Conservation (phyloP, 768 basidiomycete genomes). For the Tulasnella sp. region DNA sequence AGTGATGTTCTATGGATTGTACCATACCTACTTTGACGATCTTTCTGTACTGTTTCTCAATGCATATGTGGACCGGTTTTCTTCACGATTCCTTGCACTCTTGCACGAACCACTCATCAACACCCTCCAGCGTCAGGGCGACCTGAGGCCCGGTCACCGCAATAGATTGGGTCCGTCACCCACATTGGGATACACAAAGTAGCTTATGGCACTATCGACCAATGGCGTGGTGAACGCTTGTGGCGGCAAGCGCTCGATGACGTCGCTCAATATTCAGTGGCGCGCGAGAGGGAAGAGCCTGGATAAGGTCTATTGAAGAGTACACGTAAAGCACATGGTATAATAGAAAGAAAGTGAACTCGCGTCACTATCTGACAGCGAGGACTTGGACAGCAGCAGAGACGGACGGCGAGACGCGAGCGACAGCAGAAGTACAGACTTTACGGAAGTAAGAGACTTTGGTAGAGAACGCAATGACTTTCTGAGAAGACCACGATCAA, state of each 20-base stretch:
- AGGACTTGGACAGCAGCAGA: slow-evolving; percentile 19
- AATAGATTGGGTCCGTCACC: no score
- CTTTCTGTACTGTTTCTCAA: no score
- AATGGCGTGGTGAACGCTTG: no score
- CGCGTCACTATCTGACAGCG: slow-evolving; percentile 12
- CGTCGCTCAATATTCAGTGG: background rate
- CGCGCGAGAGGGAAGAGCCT: background rate
- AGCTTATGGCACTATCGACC: no score
- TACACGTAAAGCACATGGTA: slow-evolving; percentile 18
- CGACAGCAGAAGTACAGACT: slow-evolving; percentile 17
- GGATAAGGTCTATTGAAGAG: slow-evolving; percentile 14
- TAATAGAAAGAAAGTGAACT: slow-evolving; percentile 6
- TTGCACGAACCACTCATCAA: no score
- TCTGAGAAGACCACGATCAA: background rate
- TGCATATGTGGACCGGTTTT: no score
- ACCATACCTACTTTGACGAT: no score
- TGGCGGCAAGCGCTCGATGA: no score
- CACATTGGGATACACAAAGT: no score
- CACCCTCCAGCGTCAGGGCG: background rate
- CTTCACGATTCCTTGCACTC: no score
- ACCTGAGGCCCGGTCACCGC: background rate
- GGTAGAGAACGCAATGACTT: background rate
- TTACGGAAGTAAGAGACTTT: background rate
- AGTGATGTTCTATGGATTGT: no score
- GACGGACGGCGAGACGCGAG: slow-evolving; percentile 8